Conservation (phyloP, 2,329 filamentous ascomycete genomes). For the Cryphonectria naterciae region DNA sequence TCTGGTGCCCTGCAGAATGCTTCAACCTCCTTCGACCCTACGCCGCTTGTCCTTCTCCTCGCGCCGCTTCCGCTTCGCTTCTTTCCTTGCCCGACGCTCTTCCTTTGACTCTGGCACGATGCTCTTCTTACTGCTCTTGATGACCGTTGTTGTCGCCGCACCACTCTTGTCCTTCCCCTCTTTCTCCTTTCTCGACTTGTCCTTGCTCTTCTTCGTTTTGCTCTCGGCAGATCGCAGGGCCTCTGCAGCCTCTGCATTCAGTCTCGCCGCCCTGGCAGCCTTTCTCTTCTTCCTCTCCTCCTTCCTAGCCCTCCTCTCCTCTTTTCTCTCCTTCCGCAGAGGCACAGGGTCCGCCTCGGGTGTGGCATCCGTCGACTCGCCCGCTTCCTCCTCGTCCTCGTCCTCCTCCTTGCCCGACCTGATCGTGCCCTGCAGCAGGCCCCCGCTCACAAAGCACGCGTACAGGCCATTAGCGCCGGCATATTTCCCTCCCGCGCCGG, state of each 20-base stretch:
- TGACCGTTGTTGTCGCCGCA: conserved; percentile 27
- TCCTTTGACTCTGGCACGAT: conserved; percentile 31
- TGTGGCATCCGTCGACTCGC: conserved; percentile 35
- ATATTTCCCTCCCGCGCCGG: conserved; percentile 54
- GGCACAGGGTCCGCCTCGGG: conserved; percentile 36
- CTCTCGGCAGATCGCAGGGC: conserved; percentile 9
- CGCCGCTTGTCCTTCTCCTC: conserved; percentile 34
- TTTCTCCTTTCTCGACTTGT: conserved; percentile 5
- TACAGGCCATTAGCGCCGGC: conserved; percentile 72
- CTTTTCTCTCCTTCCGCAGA: conserved; percentile 35
- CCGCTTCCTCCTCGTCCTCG: conserved; percentile 36
- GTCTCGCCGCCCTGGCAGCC: conserved; percentile 34
- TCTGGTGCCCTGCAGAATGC: not conserved
- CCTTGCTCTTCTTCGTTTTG: not conserved
- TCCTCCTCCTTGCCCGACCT: conserved; percentile 34
- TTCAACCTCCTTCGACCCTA: conserved; percentile 24
- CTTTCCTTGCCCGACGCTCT: conserved; percentile 30
- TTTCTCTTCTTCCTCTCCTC: conserved; percentile 38
- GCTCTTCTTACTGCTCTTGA: conserved; percentile 31
- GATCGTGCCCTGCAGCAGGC: conserved; percentile 74
- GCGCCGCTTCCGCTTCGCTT: conserved; percentile 35
- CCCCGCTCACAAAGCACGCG: conserved; percentile 82
- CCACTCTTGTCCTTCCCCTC: conserved; percentile 12
- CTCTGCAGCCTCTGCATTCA: conserved; percentile 16
- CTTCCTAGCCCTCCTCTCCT: conserved; percentile 43